These are phyloP conservation scores for Diaporthe sp. DNA, from an alignment of 2,329 filamentous ascomycete species.

Conservation along the genomic window DNA sequence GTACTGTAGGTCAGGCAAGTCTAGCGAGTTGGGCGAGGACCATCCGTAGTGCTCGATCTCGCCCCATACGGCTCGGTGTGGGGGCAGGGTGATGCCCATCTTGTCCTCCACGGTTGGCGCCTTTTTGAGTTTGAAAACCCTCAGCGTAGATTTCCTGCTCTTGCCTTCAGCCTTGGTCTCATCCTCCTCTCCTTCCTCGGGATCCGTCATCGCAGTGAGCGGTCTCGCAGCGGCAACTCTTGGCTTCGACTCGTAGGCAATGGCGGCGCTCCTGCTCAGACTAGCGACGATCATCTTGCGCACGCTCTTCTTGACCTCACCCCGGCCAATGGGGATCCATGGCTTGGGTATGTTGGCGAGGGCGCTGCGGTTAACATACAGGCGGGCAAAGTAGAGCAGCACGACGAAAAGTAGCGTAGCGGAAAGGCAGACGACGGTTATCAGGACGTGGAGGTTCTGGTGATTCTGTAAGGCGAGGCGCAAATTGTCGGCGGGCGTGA, in stretches of 20 bases:
- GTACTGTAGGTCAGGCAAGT: slow-evolving; percentile 88
- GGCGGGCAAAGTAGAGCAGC: slow-evolving; percentile 85
- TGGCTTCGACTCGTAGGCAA: slow-evolving; percentile 84
- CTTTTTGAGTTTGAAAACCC: slow-evolving; percentile 51
- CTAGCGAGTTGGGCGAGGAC: slow-evolving; percentile 82
- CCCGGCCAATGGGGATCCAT: slow-evolving; percentile 88
- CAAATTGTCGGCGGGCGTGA: slow-evolving; percentile 86
- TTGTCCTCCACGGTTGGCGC: slow-evolving; percentile 55
- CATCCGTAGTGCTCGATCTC: slow-evolving; percentile 89
- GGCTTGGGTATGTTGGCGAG: slow-evolving; percentile 87
- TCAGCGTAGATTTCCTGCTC: slow-evolving; percentile 43
- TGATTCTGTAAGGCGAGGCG: slow-evolving; percentile 78
- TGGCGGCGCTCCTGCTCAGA: slow-evolving; percentile 81
- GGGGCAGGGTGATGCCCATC: slow-evolving; percentile 63
- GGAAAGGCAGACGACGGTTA: slow-evolving; percentile 82
- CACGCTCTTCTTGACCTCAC: slow-evolving; percentile 82
- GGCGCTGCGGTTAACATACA: slow-evolving; percentile 87
- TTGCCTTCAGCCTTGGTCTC: slow-evolving; percentile 24
- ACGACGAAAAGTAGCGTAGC: slow-evolving; percentile 78
- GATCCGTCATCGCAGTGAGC: slow-evolving; percentile 41
- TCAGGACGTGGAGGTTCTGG: slow-evolving; percentile 85
- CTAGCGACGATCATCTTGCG: slow-evolving; percentile 81
- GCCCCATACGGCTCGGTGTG: slow-evolving; percentile 77
- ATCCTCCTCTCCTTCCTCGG: slow-evolving; percentile 18
- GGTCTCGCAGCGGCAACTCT: slow-evolving; percentile 61